Evolutionary conservation across 139 green algal genomes (phyloP).

Genomic region (Asterochloris sp.): DNA sequence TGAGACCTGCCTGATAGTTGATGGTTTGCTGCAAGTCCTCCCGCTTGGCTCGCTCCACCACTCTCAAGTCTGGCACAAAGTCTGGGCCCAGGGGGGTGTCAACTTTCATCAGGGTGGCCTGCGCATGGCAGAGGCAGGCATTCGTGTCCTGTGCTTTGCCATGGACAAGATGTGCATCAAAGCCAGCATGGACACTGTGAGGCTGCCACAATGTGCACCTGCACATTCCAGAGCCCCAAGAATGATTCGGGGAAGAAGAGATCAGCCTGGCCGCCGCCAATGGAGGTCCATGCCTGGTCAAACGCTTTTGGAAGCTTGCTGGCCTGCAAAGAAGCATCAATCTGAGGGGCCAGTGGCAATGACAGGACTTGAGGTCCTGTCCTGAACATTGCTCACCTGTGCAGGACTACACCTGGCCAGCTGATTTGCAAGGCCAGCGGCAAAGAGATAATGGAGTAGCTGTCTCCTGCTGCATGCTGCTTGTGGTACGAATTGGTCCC

Average conservation of each 20-base stretch:
- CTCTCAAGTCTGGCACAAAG: slow-evolving; percentile 52
- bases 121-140: too few relatives aligned
- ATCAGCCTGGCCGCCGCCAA: slow-evolving; percentile 61
- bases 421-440: too few relatives aligned
- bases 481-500: too few relatives aligned
- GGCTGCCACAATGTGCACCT: neutral
- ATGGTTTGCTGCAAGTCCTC: slow-evolving; percentile 28
- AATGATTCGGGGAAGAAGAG: slow-evolving; percentile 56
- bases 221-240: slow-evolving; percentile 51
- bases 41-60: slow-evolving; percentile 24
- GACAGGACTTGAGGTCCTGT: too few relatives aligned
- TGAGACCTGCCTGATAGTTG: slow-evolving; percentile 34
- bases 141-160: too few relatives aligned
- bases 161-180: too few relatives aligned
- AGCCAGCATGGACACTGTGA: too few relatives aligned
- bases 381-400: too few relatives aligned
- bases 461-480: too few relatives aligned
- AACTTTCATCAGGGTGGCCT: slow-evolving; percentile 49
- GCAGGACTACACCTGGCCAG: too few relatives aligned
- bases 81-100: slow-evolving; percentile 68
- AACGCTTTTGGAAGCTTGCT: slow-evolving; percentile 34
- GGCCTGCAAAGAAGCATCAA: slow-evolving; percentile 14
- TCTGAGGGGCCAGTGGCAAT: too few relatives aligned
- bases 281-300: slow-evolving; percentile 44
- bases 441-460: too few relatives aligned